Conservation (phyloP, 2,329 filamentous ascomycete genomes). For the Monosporascus sp. region DNA sequence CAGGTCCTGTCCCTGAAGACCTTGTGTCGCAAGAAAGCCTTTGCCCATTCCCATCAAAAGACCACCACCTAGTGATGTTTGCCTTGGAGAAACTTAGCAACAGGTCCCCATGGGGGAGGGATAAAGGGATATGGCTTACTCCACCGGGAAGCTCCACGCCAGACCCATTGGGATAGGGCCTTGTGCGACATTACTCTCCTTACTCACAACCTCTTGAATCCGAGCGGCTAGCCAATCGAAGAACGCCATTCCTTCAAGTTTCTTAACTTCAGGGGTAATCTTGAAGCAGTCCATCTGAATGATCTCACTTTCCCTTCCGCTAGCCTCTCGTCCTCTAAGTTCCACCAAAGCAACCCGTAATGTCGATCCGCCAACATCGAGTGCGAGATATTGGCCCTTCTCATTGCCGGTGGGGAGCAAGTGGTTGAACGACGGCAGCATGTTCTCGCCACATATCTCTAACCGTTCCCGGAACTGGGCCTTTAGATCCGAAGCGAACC, state of each 20-base stretch:
- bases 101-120: background rate
- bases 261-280: slow-evolving; percentile 51
- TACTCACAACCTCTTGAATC: slow-evolving; percentile 50
- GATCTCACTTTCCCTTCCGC: slow-evolving; percentile 42
- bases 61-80: slow-evolving; percentile 57
- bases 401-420: slow-evolving; percentile 57
- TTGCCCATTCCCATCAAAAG: slow-evolving; percentile 60
- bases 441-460: slow-evolving; percentile 47
- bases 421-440: slow-evolving; percentile 63
- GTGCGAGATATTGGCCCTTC: slow-evolving; percentile 52
- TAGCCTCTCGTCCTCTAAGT: slow-evolving; percentile 41
- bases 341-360: slow-evolving; percentile 60
- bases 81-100: slow-evolving; percentile 37
- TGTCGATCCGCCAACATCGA: slow-evolving; percentile 67
- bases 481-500: slow-evolving; percentile 45
- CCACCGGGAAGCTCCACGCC: slow-evolving; percentile 66
- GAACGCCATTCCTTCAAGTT: slow-evolving; percentile 52
- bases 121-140: slow-evolving; percentile 41
- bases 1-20: slow-evolving; percentile 54
- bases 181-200: slow-evolving; percentile 33
- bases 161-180: slow-evolving; percentile 52
- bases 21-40: slow-evolving; percentile 54
- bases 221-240: slow-evolving; percentile 64
- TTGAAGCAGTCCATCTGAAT: slow-evolving; percentile 49
- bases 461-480: slow-evolving; percentile 50